Evolutionary conservation across 305 asterid species (phyloP), one percentile per base, ranked within the genome.

Genomic region (Rubia tinctorum): DNA sequence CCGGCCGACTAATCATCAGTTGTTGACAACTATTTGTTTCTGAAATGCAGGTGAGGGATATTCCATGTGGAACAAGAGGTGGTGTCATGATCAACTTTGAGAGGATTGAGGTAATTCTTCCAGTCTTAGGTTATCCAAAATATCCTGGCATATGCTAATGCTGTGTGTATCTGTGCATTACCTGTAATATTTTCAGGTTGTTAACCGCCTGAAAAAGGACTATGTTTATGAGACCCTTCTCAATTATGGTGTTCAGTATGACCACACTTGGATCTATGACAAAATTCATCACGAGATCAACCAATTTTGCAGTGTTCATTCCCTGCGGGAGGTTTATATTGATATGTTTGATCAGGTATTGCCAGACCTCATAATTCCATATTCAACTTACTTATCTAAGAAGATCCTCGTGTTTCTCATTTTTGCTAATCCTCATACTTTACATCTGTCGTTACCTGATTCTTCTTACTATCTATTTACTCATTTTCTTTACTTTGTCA

Each of bases 1-100:
- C 10, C 15, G 59, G 30, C 61, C 37, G 60, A n/a, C 42, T 43
- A 45, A 60, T 43, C n/a, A 62, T 12, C 43, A 69, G 44, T 22
- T 23, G 40, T 4, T 78, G 63, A 78, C 30, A 39, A 15, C 22
- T 17, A 53, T 61, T 40, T 5, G 73, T 27, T 71, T 76, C 45
- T 79, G 65, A 76, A 80, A 53, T 78, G 85, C 86, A 95, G 99
- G 99, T 92, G 81, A 88, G 96, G 81, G 93, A 95, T 85, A 92
- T 95, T 71, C 99, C 98, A 49, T 95, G 99, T 80, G 99, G 99
- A 66, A 95, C 99, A 77, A 95, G 93, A 87, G 99, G 99, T 45
- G 99, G 99, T 49, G 99, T 95, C 61, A 92, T 95, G 99, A 95
- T 80, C 76, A 87, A 79, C 84, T 95, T 95, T 82, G 99, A 87